Evolutionary conservation across 345 rosid genomes (phyloP).

Genomic region (Aethionema arabicum): DNA sequence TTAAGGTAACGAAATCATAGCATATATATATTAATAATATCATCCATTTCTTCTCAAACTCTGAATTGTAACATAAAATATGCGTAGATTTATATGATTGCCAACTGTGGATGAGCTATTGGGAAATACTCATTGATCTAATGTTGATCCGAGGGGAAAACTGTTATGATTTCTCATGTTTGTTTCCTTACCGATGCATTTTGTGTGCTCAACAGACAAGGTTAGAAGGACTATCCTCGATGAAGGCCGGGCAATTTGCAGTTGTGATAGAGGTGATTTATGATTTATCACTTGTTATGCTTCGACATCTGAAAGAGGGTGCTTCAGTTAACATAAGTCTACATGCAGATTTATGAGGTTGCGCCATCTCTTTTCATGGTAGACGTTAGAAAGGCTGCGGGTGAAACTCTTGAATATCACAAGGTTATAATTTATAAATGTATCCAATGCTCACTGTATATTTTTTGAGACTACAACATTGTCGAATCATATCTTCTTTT

Average conservation of each 20-base stretch:
- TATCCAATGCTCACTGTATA: background rate
- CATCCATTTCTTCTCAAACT: background rate
- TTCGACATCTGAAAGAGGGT: conserved; percentile 13
- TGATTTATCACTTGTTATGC: background rate
- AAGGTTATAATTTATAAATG: conserved; percentile 47
- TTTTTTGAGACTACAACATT: no score
- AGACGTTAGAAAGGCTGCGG: conserved; percentile 85
- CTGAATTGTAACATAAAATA: background rate
- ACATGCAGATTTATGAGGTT: conserved; percentile 71
- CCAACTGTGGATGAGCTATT: conserved; percentile 5
- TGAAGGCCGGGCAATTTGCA: conserved; percentile 60
- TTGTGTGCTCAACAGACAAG: conserved; percentile 49
- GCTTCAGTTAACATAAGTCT: background rate
- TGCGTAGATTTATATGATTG: conserved; percentile 14
- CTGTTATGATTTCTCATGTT: conserved; percentile 11
- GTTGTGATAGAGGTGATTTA: conserved; percentile 70
- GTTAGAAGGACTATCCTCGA: conserved; percentile 63
- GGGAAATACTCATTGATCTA: background rate
- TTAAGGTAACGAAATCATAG: conserved; percentile 54
- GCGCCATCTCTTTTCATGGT: conserved; percentile 94
- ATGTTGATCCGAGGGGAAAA: background rate
- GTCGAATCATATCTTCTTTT: background rate
- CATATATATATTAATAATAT: background rate
- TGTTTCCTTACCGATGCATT: background rate
- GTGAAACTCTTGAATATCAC: conserved; percentile 88